A percentile compares a stretch with the other conserved stretches of the same genome.
Conservation (phyloP, 2,329 filamentous ascomycete species). For the Cladophialophora yegresii region DNA sequence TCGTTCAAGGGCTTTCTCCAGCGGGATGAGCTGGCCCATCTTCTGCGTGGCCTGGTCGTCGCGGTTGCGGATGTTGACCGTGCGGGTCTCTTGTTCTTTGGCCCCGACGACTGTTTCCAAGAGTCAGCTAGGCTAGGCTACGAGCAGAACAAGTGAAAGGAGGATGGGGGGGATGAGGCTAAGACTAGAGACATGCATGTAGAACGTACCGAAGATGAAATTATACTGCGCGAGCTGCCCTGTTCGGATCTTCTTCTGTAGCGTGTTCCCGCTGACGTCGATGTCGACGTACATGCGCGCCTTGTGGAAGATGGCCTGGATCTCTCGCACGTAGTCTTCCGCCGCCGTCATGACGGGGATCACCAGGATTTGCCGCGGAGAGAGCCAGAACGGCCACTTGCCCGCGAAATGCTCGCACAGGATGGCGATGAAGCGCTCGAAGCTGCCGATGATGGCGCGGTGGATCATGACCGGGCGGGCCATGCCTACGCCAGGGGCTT, state of each 20-base stretch:
- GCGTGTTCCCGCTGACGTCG: conserved; percentile 53
- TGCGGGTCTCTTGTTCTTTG: conserved; percentile 60
- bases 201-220: conserved; percentile 54
- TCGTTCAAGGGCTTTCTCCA: conserved; percentile 61
- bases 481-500: conserved; percentile 45
- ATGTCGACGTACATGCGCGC: conserved; percentile 53
- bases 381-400: conserved; percentile 58
- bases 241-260: conserved; percentile 56
- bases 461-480: conserved; percentile 56
- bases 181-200: too few species aligned
- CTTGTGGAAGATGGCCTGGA: conserved; percentile 48
- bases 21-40: conserved; percentile 61
- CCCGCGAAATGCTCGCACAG: conserved; percentile 55
- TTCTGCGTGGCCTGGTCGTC: conserved; percentile 64
- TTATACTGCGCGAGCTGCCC: conserved; percentile 54
- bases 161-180: conserved; percentile 4
- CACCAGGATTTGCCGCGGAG: conserved; percentile 53
- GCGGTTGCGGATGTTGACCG: conserved; percentile 66
- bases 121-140: neutral
- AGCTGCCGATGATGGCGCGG: conserved; percentile 54
- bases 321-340: conserved; percentile 53
- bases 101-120: conserved; percentile 58
- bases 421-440: conserved; percentile 56
- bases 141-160: neutral
- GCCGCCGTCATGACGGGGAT: conserved; percentile 54